Conservation (phyloP, 1,284 basidiomycete species). For the Papiliotrema flavescens region DNA sequence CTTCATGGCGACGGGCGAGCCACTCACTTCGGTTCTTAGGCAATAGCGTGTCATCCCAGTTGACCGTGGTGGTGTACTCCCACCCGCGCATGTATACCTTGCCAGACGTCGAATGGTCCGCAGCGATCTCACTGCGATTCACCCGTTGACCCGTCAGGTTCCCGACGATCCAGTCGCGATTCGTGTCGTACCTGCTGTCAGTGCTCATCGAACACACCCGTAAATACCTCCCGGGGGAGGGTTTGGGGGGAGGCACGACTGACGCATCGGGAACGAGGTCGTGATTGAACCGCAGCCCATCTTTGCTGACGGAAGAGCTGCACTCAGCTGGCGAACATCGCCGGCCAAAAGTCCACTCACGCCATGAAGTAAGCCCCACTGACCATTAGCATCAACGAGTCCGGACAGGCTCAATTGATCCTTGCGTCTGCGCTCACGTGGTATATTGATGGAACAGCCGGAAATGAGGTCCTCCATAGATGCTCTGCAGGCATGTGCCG, state of each 20-base stretch:
- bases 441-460: conserved; percentile 17
- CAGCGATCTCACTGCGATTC: neutral
- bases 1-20: neutral
- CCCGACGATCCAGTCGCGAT: conserved; percentile 1
- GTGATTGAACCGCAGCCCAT: neutral
- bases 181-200: conserved; percentile 1
- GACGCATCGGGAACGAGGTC: neutral
- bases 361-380: conserved; percentile 2
- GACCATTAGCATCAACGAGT: neutral
- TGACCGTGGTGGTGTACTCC: conserved; percentile 3
- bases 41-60: neutral
- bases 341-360: neutral
- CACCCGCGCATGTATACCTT: neutral
- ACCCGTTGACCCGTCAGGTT: conserved; percentile 1
- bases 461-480: conserved; percentile 21
- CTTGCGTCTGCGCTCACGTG: conserved; percentile 3
- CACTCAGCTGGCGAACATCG: neutral
- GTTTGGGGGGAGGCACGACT: neutral
- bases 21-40: neutral
- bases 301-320: neutral
- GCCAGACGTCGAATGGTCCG: neutral
- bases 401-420: no score
- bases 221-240: neutral
- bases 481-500: conserved; percentile 18
- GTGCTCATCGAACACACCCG: neutral